Percentiles rank a stretch among this genome's conserved stretches.
Evolutionary conservation across 1,284 basidiomycete species (phyloP).

Genomic region (Xerocomus minutiporus): DNA sequence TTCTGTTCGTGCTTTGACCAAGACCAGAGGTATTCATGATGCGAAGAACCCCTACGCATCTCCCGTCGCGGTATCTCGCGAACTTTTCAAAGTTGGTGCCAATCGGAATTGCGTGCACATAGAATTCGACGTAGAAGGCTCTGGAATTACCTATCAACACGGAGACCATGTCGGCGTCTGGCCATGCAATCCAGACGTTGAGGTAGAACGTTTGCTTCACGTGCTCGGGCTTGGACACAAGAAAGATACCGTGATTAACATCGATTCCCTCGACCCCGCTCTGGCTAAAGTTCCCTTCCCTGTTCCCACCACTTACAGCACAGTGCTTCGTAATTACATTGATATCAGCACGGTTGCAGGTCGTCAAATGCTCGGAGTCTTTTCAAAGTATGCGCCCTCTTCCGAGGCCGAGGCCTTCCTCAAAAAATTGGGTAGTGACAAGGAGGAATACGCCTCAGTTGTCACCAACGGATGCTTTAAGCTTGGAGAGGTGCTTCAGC

Average conservation of each 20-base stretch:
- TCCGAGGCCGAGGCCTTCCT: constrained; percentile 74
- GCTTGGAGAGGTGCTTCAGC: constrained; percentile 87
- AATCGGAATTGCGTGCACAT: constrained; percentile 94
- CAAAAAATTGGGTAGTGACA: constrained; percentile 79
- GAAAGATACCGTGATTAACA: constrained; percentile 79
- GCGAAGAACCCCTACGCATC: constrained; percentile 96
- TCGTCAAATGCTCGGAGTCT: constrained; percentile 85
- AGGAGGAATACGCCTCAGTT: constrained; percentile 76
- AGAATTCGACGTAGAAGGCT: constrained; percentile 92
- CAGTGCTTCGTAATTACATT: constrained; percentile 94
- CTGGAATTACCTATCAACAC: constrained; percentile 97
- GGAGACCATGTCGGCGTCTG: constrained; percentile 98
- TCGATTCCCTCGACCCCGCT: constrained; percentile 95
- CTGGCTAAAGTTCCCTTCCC: constrained; percentile 99
- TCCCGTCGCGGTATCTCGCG: constrained; percentile 71
- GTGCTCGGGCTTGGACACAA: constrained; percentile 81
- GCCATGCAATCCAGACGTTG: constrained; percentile 91
- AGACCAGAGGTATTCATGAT: constrained; percentile 91
- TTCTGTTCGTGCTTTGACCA: constrained; percentile 84
- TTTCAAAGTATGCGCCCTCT: constrained; percentile 86
- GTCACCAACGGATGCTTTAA: constrained; percentile 83
- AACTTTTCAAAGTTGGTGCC: constrained; percentile 74
- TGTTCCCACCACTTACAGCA: constrained; percentile 90
- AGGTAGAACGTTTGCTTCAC: constrained; percentile 86
- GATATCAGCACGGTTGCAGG: constrained; percentile 92